These are phyloP conservation scores for Gynostemma pentaphyllum DNA, from an alignment of 306 rosid species.

Conservation along the genomic window DNA sequence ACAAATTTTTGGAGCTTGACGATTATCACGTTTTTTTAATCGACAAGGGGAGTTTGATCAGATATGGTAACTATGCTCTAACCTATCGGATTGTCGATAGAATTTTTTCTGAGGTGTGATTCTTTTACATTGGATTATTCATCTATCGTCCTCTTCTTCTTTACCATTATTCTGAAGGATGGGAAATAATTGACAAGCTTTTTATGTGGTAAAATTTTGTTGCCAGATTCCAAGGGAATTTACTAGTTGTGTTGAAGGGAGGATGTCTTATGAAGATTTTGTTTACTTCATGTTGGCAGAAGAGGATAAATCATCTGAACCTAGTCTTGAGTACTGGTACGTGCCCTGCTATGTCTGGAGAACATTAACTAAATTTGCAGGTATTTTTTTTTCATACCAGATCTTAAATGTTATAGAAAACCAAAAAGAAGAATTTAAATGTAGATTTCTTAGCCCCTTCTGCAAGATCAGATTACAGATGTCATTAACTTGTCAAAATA, in stretches of 20 bases:
- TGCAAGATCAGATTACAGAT: neutral
- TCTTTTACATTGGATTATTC: slow-evolving; percentile 14
- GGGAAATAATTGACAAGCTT: slow-evolving; percentile 6
- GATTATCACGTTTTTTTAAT: slow-evolving; percentile 90
- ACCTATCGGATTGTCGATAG: slow-evolving; percentile 96
- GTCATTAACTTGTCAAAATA: neutral
- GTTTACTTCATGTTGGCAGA: slow-evolving; percentile 92
- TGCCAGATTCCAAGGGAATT: slow-evolving; percentile 83
- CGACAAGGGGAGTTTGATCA: slow-evolving; percentile 84
- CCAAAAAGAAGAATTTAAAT: neutral
- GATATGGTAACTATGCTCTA: slow-evolving; percentile 96
- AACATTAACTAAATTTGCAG: neutral
- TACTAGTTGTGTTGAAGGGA: slow-evolving; percentile 80
- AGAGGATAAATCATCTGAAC: slow-evolving; percentile 92
- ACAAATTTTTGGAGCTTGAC: slow-evolving; percentile 99
- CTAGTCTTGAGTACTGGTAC: slow-evolving; percentile 96
- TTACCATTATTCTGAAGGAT: slow-evolving; percentile 9
- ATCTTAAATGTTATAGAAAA: neutral
- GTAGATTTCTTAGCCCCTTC: neutral
- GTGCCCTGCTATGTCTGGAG: neutral
- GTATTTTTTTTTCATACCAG: neutral
- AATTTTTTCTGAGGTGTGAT: slow-evolving; percentile 92
- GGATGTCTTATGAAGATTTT: slow-evolving; percentile 98
- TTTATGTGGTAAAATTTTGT: slow-evolving; percentile 10
- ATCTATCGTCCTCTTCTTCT: neutral